These are phyloP conservation scores for Pythium guiyangense DNA, from an alignment of 352 stramenopile genomes.

Conservation along the genomic window DNA sequence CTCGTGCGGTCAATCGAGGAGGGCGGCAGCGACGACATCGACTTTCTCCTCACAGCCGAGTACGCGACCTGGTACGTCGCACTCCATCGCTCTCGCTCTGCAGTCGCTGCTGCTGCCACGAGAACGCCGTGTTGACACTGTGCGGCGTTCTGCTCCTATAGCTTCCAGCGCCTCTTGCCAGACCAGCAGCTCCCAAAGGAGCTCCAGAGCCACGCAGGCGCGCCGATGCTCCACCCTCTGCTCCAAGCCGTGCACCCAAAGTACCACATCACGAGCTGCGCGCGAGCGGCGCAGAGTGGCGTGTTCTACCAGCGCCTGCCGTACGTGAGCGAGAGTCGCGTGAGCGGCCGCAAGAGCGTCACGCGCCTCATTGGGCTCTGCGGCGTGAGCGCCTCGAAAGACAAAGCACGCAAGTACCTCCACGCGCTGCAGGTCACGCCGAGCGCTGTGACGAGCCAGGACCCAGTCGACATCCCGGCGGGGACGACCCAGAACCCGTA, in stretches of 20 bases:
- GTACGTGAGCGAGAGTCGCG: constrained; percentile 58
- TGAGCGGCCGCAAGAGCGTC: constrained; percentile 46
- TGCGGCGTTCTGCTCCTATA: constrained; percentile 2
- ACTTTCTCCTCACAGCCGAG: constrained; percentile 64
- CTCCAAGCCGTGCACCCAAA: constrained; percentile 49
- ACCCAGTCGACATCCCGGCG: constrained; percentile 55
- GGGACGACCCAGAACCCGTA: constrained; percentile 77
- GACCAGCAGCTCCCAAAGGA: constrained; percentile 51
- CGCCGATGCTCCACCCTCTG: constrained; percentile 20
- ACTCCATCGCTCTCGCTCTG: not conserved
- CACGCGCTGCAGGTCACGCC: constrained; percentile 67
- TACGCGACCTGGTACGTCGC: constrained; percentile 36
- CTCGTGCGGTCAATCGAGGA: not conserved
- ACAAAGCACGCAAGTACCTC: constrained; percentile 79
- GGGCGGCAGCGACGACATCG: constrained; percentile 22
- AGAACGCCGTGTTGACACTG: not conserved
- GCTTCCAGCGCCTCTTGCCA: constrained; percentile 50
- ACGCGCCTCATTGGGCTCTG: constrained; percentile 71
- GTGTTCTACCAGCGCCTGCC: constrained; percentile 79
- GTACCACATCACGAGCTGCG: constrained; percentile 65
- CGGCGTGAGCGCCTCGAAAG: constrained; percentile 47
- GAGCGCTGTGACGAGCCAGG: constrained; percentile 19
- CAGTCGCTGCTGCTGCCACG: not conserved
- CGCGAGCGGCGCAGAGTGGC: constrained; percentile 18
- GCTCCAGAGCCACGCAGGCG: constrained; percentile 35